phyloP scores from a whole-genome alignment of 2,329 filamentous ascomycete genomes.

The Pyrenochaeta sp. region DNA sequence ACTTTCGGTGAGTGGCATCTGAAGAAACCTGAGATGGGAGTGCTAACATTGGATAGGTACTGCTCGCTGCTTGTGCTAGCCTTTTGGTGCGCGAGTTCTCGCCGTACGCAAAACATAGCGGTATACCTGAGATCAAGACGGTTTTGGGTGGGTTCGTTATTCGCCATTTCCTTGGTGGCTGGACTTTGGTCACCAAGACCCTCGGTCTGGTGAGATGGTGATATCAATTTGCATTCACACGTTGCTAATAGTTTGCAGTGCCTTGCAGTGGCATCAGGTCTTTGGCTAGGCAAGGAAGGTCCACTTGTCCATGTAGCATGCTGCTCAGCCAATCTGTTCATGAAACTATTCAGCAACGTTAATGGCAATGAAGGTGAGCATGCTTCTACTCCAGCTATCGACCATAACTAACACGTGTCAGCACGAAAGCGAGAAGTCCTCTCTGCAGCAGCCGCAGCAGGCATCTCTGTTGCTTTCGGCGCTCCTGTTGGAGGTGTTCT shows the following conservation, averaged over 20 bases:
- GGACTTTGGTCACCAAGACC: conserved; percentile 91
- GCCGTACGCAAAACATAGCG: conserved; percentile 89
- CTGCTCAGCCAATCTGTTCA: conserved; percentile 93
- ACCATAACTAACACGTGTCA: conserved; percentile 48
- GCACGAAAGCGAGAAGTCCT: conserved; percentile 92
- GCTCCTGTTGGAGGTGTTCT: conserved; percentile 93
- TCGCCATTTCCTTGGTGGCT: conserved; percentile 81
- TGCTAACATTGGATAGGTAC: conserved; percentile 60
- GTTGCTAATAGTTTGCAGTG: conserved; percentile 63
- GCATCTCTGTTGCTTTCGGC: conserved; percentile 93
- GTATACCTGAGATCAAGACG: conserved; percentile 98
- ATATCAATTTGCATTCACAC: conserved; percentile 21
- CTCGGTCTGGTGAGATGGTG: conserved; percentile 73
- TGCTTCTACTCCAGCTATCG: neutral
- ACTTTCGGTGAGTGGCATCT: conserved; percentile 72
- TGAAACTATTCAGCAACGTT: conserved; percentile 84
- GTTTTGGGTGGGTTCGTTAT: conserved; percentile 95
- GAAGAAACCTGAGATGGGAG: neutral
- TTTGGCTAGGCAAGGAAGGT: conserved; percentile 97
- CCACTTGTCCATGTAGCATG: conserved; percentile 95
- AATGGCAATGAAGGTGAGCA: conserved; percentile 82
- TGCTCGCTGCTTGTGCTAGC: conserved; percentile 80
- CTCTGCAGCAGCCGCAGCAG: conserved; percentile 89
- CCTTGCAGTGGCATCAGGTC: conserved; percentile 88
- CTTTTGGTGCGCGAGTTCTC: conserved; percentile 85